Conservation (phyloP, 1,284 basidiomycete species). For the Rhizoctonia solani region DNA sequence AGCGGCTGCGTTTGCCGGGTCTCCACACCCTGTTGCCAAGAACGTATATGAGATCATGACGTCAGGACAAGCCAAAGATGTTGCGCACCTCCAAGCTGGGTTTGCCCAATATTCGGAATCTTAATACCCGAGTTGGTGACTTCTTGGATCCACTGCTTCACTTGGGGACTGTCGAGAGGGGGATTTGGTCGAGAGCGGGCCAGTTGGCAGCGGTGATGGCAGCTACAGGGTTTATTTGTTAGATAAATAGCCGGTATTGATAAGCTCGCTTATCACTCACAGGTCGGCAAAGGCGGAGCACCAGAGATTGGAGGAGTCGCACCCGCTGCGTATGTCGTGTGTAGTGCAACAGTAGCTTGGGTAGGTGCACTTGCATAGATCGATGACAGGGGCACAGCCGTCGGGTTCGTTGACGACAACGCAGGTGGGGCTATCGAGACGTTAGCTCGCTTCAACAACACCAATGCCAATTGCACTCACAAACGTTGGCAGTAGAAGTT, state of each 20-base stretch:
- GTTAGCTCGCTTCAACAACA: too few species aligned
- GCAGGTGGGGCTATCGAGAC: too few species aligned
- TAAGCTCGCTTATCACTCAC: slow-evolving; percentile 40
- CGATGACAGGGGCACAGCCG: slow-evolving; percentile 57
- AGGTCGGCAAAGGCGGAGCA: slow-evolving; percentile 48
- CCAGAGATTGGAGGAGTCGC: slow-evolving; percentile 48
- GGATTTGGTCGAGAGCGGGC: slow-evolving; percentile 72
- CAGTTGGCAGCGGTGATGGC: slow-evolving; percentile 53
- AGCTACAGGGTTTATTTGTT: neutral
- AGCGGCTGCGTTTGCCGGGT: slow-evolving; percentile 59
- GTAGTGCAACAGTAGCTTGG: slow-evolving; percentile 49
- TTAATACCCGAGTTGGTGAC: slow-evolving; percentile 57
- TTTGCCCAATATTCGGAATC: slow-evolving; percentile 59
- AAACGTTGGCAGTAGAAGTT: too few species aligned
- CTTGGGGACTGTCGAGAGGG: slow-evolving; percentile 66
- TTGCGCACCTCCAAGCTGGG: slow-evolving; percentile 60
- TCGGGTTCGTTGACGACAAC: slow-evolving; percentile 63
- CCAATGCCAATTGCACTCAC: too few species aligned
- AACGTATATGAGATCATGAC: neutral
- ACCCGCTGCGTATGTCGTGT: slow-evolving; percentile 51
- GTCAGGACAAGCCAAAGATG: neutral
- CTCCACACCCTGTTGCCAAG: slow-evolving; percentile 1
- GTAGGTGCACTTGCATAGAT: slow-evolving; percentile 50
- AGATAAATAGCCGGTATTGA: slow-evolving; percentile 15
- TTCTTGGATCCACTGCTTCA: slow-evolving; percentile 72